phyloP scores from a whole-genome alignment of 129 eudicot genomes.

The Tagetes erecta region DNA sequence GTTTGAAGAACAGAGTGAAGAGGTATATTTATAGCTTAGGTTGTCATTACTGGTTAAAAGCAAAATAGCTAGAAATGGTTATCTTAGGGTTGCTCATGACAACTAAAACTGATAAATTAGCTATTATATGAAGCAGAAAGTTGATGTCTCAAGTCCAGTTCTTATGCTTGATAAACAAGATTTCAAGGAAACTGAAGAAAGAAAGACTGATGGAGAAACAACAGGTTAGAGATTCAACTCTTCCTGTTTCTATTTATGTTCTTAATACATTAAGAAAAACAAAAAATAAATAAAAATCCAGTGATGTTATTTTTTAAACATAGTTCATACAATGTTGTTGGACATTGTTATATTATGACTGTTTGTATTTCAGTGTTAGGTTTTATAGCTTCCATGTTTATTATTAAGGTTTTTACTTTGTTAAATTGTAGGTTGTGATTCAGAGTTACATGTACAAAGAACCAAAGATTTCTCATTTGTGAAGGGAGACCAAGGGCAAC shows the following conservation, averaged over 20 bases:
- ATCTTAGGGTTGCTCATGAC: neutral
- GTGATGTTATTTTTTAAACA: no score
- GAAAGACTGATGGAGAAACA: neutral
- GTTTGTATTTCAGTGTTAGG: neutral
- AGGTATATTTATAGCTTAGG: conserved; percentile 29
- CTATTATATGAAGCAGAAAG: neutral
- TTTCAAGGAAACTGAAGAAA: neutral
- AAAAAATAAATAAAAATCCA: no score
- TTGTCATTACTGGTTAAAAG: neutral
- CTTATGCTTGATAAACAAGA: conserved; percentile 3
- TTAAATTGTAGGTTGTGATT: conserved; percentile 9
- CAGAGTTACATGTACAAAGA: neutral
- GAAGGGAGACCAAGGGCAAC: conserved; percentile 10
- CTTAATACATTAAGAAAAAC: no score
- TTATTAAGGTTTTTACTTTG: neutral
- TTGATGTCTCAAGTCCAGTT: neutral
- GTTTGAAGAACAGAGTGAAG: conserved; percentile 24
- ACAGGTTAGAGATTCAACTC: conserved; percentile 8
- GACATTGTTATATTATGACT: neutral
- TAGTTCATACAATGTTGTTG: no score
- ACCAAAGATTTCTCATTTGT: neutral
- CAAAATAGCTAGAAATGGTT: neutral
- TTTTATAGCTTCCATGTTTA: neutral
- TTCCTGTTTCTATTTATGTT: no score
- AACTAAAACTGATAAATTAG: neutral